These are phyloP conservation scores for Filobasidium uniguttulatum DNA, from an alignment of 1,284 basidiomycete species.

Conservation along the genomic window DNA sequence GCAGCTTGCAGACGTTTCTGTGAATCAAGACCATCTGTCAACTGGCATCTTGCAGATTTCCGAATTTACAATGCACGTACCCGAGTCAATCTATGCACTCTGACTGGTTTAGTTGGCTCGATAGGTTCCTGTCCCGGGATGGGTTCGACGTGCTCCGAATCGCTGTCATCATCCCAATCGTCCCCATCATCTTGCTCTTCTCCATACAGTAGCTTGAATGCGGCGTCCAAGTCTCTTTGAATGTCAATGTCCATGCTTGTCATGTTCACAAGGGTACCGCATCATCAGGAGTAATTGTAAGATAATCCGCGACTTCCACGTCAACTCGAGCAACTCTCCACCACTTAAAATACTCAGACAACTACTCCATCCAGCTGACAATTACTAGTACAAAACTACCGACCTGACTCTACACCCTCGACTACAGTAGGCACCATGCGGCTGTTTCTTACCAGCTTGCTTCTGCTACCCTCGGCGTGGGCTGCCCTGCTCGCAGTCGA, in stretches of 20 bases:
- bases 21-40: neutral
- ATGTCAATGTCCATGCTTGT: neutral
- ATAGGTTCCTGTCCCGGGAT: too few relatives aligned
- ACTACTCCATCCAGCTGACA: too few relatives aligned
- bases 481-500: conserved; percentile 70
- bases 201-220: neutral
- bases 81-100: too few relatives aligned
- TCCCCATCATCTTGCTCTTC: neutral
- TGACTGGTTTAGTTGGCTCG: too few relatives aligned
- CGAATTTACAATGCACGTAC: too few relatives aligned
- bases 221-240: neutral
- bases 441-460: conserved; percentile 24
- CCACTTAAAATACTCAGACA: too few relatives aligned
- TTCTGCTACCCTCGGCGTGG: conserved; percentile 21
- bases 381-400: too few relatives aligned
- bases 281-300: too few relatives aligned
- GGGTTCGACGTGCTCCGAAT: neutral
- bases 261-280: too few relatives aligned
- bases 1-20: neutral
- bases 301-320: too few relatives aligned
- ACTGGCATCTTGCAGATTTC: neutral
- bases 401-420: too few relatives aligned
- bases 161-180: neutral
- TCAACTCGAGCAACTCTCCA: too few relatives aligned
- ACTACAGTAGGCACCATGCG: conserved; percentile 18